Conservation (phyloP, 345 rosid genomes). For the Lagerstroemia speciosa region DNA sequence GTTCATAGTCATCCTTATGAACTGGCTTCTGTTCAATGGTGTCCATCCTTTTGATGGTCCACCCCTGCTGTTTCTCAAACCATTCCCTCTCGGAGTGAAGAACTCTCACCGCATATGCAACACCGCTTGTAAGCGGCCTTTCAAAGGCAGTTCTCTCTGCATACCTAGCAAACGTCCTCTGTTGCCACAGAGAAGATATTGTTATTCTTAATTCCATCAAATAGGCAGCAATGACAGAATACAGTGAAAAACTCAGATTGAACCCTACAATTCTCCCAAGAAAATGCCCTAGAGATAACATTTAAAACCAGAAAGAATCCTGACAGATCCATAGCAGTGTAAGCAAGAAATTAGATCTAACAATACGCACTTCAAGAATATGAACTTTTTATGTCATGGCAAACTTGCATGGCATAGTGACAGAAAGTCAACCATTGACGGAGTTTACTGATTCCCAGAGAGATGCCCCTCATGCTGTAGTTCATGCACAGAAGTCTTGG, state of each 20-base stretch:
- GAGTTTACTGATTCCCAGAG: neutral
- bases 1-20: slow-evolving; percentile 63
- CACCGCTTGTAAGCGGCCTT: slow-evolving; percentile 95
- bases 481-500: neutral
- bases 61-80: slow-evolving; percentile 87
- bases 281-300: neutral
- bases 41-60: slow-evolving; percentile 89
- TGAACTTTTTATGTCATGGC: neutral
- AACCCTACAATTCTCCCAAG: neutral
- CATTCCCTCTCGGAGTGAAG: slow-evolving; percentile 83
- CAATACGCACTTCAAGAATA: neutral
- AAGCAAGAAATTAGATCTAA: neutral
- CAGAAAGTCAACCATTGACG: neutral
- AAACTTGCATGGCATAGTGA: too few relatives aligned
- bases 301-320: neutral
- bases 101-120: slow-evolving; percentile 92
- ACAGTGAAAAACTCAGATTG: neutral
- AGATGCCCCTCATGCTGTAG: neutral
- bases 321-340: neutral
- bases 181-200: slow-evolving; percentile 3
- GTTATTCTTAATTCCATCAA: neutral
- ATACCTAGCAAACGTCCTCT: slow-evolving; percentile 86
- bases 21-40: slow-evolving; percentile 61
- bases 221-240: neutral
- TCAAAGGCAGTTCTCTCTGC: slow-evolving; percentile 95